Conservation (phyloP, 345 rosid genomes). For the Cardamine chenopodiifolia region DNA sequence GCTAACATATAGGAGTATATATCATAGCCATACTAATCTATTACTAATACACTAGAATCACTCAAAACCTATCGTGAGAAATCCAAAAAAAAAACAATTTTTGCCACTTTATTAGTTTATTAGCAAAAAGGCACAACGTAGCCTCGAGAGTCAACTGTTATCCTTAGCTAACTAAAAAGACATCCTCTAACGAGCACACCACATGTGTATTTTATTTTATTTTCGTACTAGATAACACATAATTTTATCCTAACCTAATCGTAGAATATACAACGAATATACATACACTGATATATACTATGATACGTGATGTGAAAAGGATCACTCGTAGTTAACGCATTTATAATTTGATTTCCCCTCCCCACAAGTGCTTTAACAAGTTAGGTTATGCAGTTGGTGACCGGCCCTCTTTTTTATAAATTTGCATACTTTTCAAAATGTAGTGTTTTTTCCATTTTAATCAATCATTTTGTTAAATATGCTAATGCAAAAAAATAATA, state of each 20-base stretch:
- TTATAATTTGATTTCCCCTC: neutral
- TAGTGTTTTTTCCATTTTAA: neutral
- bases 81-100: neutral
- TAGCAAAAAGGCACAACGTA: conserved; percentile 1
- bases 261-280: neutral
- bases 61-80: neutral
- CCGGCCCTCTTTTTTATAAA: conserved; percentile 23
- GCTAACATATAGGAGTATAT: neutral
- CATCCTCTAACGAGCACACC: neutral
- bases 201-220: neutral
- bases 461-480: conserved; percentile 16
- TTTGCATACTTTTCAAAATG: conserved; percentile 15
- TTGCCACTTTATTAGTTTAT: neutral
- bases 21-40: neutral
- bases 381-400: conserved; percentile 43
- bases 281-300: neutral
- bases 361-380: conserved; percentile 26
- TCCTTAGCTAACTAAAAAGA: neutral
- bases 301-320: conserved; percentile 24
- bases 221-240: conserved; percentile 20
- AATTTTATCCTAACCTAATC: conserved; percentile 13
- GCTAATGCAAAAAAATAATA: neutral
- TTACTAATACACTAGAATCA: no score
- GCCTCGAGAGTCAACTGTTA: conserved; percentile 1
- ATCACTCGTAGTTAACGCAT: neutral